Base-by-base conservation (phyloP, 176 grass and related monocot species). In the Aegilops longissima region DNA sequence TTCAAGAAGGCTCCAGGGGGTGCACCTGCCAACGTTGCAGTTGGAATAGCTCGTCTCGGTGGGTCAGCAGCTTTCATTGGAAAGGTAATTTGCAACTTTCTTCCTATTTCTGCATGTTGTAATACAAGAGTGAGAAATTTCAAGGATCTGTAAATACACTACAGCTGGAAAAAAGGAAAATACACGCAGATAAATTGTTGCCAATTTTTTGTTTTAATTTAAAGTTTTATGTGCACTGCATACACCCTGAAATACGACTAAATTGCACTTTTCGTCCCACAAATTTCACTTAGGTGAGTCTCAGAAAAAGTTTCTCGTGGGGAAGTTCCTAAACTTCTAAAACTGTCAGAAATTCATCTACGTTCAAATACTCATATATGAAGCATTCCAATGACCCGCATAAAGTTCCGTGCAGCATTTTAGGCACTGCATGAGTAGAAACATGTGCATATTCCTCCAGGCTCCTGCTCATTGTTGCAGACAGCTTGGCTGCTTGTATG, bases 1-100 rank as follows among this genome's bases (percentile, higher is more conserved):
- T 98, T 98, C 87, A 98, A 98, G 76, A 98, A 98, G 79, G 96
- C 93, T 64, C 75, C 96, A 38, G 96, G 96, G 35, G 96, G 93
- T 63, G 96, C 96, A 54, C 96, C 96, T 62, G 96, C 96, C 73
- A 98, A 98, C 77, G 96, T 98, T 80, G 93, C 93, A 38, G 96
- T 98, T 62, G 96, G 96, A 47, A 93, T 98, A 88, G 86, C 92
- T 84, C 90, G 96, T 62, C 96, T 98, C 82, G 96, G 96, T 63
- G 96, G 96, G 23, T 96, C 92, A 42, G 88, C 96, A 75, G 96
- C 93, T 83, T 98, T 98, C 79, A 87, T 96, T 66, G 96, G 96
- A 82, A 98, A 98, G 94, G 96, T 98, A 90, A 65, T 17, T 76
- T 73, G 56, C 49, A 78, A 10, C 18, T 23, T 72, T 77, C 40